Base-by-base conservation (phyloP, 2,329 filamentous ascomycete species). In the Talaromyces sp. region DNA sequence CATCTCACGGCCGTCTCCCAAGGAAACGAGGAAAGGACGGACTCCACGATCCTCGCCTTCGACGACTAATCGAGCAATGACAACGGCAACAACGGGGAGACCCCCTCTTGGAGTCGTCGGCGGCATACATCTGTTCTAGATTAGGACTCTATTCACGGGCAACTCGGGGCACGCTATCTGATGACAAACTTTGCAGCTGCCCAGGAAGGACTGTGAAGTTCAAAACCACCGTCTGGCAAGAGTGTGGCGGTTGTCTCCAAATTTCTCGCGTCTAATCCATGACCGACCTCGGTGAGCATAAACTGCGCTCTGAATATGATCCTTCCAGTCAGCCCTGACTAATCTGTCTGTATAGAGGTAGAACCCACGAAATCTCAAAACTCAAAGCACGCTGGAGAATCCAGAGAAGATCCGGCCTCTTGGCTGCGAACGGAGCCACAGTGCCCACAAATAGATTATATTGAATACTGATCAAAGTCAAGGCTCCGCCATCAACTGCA, bases 401-500 rank as follows among this genome's bases (percentile, higher is more conserved):
- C 27, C 64, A 24, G 13, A 65, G 50, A 16, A 71, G 63, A 43
- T 71, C 68, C 8, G 59, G 60, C 45, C 68, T 64, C 2, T 62
- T 45, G 14, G 27, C n/a, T 2, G 60, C 62, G 67, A 65, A 69
- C 0, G 65, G 59, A 3, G 69, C 70, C n/a, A 71, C 56, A 1
- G 69, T 72, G 3, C 70, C 69, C 10, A 66, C 70, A 10, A 67
- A 65, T 0, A 71, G 63, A 50, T 71, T 72, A 45, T 62, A 67
- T 9, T 71, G 70, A 10, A 71, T 69, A 11, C 63, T 68, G 5
- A 69, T 54, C 3, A 68, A 48, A 11, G 63, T 69, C 52, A 90
- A 48, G 96, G 93, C 93, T 92, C 96, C 81, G 93, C 90, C 68
- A 96, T 96, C 75, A 92, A 96, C 81, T 92, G 96, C 68, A 93